Evolutionary conservation across 2,329 filamentous ascomycete genomes (phyloP), one percentile per base, ranked within the genome.

Genomic region (Alternaria panax): DNA sequence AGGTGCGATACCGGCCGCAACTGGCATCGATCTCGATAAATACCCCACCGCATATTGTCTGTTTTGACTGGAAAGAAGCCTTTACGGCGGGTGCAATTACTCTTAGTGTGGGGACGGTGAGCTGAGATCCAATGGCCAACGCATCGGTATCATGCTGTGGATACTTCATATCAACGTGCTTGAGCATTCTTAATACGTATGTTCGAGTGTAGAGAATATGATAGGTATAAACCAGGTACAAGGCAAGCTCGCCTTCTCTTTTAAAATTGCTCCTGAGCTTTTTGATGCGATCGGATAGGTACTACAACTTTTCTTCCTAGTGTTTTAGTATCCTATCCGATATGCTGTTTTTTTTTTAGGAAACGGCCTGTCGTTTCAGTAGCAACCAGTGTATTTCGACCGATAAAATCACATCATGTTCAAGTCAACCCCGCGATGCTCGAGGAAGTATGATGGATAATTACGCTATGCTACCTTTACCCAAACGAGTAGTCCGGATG

Each of bases 401-500:
- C 12, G 7, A 24, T 30, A 2, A 7, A 25, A 4, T 7, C 3
- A 24, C 22, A 7, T 11, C 5, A 11, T 34, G 14, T 2, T 32
- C 4, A 24, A 1, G 12, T 34, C 5, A 0, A 36, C 2, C 14
- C 20, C 32, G 2, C 2, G 14, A n/a, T 12, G 20, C 14, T 5
- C 45, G 45, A 6, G 30, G 5, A 48, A 4, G 45, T 24, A 48
- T 7, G 14, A 5, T 0, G n/a, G 5, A 11, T 36, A 14, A n/a
- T n/a, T n/a, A n/a, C n/a, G n/a, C n/a, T n/a, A n/a, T n/a, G 22
- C 20, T 18, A 25, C 22, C 20, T 36, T 46, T 46, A 38, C 57
- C 57, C 40, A 51, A 59, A 51, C 22, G 9, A 34, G 52, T 42
- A 59, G 50, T 51, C 57, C 57, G 52, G 32, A 6, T 8, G 22